Evolutionary conservation across 495 filamentous ascomycete genomes (phyloP).

Genomic region (Neurospora intermedia): DNA sequence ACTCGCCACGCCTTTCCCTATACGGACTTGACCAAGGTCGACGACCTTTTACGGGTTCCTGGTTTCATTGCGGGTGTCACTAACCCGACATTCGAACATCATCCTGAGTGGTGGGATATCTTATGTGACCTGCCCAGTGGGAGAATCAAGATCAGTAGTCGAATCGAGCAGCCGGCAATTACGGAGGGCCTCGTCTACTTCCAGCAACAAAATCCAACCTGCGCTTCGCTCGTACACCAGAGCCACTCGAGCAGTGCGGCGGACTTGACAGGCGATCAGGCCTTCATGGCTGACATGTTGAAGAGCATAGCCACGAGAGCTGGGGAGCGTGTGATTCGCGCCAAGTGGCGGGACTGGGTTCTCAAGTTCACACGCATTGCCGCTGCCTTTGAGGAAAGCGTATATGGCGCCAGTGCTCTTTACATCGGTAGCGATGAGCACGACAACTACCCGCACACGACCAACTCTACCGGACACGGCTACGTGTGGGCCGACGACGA

Average conservation of each 20-base stretch:
- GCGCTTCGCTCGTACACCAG: constrained; percentile 36
- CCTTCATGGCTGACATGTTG: constrained; percentile 80
- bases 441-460: constrained; percentile 33
- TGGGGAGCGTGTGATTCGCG: constrained; percentile 80
- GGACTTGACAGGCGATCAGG: constrained; percentile 78
- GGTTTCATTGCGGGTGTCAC: constrained; percentile 98
- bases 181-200: constrained; percentile 79
- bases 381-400: constrained; percentile 87
- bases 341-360: constrained; percentile 86
- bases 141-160: constrained; percentile 82
- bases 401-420: constrained; percentile 85
- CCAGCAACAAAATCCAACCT: constrained; percentile 62
- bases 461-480: constrained; percentile 54
- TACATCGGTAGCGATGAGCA: constrained; percentile 71
- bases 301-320: constrained; percentile 74
- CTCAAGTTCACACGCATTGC: constrained; percentile 83
- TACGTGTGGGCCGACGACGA: constrained; percentile 87
- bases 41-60: constrained; percentile 88
- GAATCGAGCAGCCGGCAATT: constrained; percentile 62
- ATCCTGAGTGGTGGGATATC: constrained; percentile 97
- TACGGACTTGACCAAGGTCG: constrained; percentile 94
- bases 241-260: constrained; percentile 19
- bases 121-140: constrained; percentile 89
- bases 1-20: constrained; percentile 98
- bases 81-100: constrained; percentile 89